phyloP scores from a whole-genome alignment of 108 stramenopile species.

The Conticribra weissflogii region DNA sequence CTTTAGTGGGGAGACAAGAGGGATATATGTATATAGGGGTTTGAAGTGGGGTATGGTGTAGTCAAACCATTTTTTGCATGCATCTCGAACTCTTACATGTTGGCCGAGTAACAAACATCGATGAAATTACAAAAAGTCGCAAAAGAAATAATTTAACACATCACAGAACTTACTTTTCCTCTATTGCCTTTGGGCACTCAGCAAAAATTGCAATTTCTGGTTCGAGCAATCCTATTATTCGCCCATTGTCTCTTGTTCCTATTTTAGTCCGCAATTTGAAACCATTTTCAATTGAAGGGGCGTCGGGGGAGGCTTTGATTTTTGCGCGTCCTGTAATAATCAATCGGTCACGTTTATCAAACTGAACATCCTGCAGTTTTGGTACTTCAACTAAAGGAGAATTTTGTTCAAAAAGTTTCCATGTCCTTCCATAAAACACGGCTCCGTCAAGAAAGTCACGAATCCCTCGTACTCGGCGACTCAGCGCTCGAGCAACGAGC shows the following conservation, averaged over 20 bases:
- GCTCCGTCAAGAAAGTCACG: slow-evolving; percentile 89
- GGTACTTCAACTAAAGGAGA: slow-evolving; percentile 81
- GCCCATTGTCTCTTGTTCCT: slow-evolving; percentile 76
- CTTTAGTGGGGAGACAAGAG: slow-evolving; percentile 83
- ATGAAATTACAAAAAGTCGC: background rate
- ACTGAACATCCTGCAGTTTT: slow-evolving; percentile 81
- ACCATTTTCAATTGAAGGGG: slow-evolving; percentile 69
- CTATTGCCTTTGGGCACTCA: slow-evolving; percentile 77
- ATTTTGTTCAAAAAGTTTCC: slow-evolving; percentile 66
- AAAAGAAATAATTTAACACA: background rate
- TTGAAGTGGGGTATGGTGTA: slow-evolving; percentile 46
- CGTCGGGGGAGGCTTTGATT: slow-evolving; percentile 56
- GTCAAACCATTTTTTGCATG: slow-evolving; percentile 30
- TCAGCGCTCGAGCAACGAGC: slow-evolving; percentile 75
- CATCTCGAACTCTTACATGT: slow-evolving; percentile 20
- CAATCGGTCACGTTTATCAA: slow-evolving; percentile 67
- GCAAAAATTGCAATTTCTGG: slow-evolving; percentile 83
- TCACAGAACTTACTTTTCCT: slow-evolving; percentile 59
- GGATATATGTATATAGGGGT: slow-evolving; percentile 83
- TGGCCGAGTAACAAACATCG: background rate
- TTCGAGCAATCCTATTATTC: slow-evolving; percentile 68
- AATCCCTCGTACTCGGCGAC: slow-evolving; percentile 69
- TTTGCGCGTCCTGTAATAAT: slow-evolving; percentile 83
- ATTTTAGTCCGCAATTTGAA: slow-evolving; percentile 88
- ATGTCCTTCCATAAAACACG: slow-evolving; percentile 77